These are phyloP conservation scores for Zasmidium cellare DNA, from an alignment of 2,329 filamentous ascomycete species.

Conservation along the genomic window DNA sequence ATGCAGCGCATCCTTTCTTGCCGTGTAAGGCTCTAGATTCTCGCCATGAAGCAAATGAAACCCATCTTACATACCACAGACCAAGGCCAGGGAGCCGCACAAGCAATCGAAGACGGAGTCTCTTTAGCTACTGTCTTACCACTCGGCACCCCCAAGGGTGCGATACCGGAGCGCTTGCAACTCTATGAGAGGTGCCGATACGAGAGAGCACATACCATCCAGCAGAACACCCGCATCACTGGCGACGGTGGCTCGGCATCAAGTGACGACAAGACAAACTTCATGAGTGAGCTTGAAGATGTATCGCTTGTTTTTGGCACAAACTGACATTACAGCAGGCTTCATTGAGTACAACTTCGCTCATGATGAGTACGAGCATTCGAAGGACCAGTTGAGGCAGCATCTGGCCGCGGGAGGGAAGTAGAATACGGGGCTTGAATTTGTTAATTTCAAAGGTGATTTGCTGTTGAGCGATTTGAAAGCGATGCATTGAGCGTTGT, in stretches of 20 bases:
- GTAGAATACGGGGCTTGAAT: no score
- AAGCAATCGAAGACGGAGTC: conserved; percentile 67
- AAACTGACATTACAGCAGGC: conserved; percentile 19
- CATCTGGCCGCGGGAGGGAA: conserved; percentile 45
- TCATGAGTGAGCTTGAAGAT: background rate
- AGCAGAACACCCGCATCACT: conserved; percentile 56
- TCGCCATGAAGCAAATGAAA: no score
- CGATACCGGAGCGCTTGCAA: conserved; percentile 56
- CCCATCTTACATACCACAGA: conserved; percentile 32
- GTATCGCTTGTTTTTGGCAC: background rate
- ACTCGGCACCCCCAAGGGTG: conserved; percentile 35
- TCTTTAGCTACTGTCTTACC: conserved; percentile 43
- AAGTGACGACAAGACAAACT: background rate
- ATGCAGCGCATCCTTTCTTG: conserved; percentile 68
- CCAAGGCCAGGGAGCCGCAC: conserved; percentile 62
- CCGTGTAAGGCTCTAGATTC: conserved; percentile 37
- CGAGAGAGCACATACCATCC: conserved; percentile 58
- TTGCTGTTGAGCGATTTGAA: no score
- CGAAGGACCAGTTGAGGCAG: conserved; percentile 51
- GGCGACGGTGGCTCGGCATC: conserved; percentile 34
- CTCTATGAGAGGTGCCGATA: conserved; percentile 60
- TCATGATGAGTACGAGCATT: conserved; percentile 57
- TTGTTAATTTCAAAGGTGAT: no score
- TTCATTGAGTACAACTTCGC: conserved; percentile 29
- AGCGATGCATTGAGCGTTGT: no score